phyloP scores from a whole-genome alignment of 768 basidiomycete species.

The Naganishia onofrii region DNA sequence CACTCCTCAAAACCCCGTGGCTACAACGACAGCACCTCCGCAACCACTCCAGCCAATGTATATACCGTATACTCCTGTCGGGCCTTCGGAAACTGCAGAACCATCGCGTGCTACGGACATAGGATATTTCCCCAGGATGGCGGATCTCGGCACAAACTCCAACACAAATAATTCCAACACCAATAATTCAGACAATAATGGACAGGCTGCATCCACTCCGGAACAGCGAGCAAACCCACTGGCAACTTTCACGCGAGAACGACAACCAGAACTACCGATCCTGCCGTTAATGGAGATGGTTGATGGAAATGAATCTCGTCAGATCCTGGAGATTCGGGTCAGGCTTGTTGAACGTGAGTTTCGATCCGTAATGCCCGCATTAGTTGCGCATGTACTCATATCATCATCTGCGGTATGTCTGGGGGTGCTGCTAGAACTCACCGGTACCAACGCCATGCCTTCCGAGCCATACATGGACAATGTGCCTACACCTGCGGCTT shows the following conservation, averaged over 20 bases:
- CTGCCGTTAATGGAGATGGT: conserved; percentile 19
- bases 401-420: too few species aligned
- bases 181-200: background rate
- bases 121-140: background rate
- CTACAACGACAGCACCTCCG: background rate
- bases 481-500: conserved; percentile 13
- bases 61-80: background rate
- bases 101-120: background rate
- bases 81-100: background rate
- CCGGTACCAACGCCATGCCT: background rate
- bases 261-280: background rate
- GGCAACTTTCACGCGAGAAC: background rate
- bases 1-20: background rate
- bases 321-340: conserved; percentile 6
- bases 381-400: too few species aligned
- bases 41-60: conserved; percentile 8
- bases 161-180: background rate
- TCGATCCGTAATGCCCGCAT: too few species aligned
- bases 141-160: background rate
- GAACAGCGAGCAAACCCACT: background rate
- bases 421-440: conserved; percentile 8
- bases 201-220: background rate
- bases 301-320: conserved; percentile 25
- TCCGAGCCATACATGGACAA: conserved; percentile 4
- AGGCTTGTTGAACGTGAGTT: conserved; percentile 21